Evolutionary conservation across 176 grass and related monocot genomes (phyloP), one percentile per base, ranked within the genome.

Genomic region (Ampelocalamus luodianensis): DNA sequence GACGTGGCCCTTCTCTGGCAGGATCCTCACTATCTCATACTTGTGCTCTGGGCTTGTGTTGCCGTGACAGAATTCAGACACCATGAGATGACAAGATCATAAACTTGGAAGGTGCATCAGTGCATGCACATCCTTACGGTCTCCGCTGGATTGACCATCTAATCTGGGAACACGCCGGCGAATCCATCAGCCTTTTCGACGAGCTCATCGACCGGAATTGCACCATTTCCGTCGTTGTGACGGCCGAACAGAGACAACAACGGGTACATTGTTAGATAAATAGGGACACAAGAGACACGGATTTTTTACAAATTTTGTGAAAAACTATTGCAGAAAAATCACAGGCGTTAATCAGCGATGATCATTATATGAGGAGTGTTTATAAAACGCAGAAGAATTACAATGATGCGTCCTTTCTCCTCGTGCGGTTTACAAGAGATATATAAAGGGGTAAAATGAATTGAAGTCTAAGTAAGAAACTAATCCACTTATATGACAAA

Each of bases 131-230:
- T 10, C 17, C 18, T 55, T 55, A 55, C 51, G 6, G 51, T 8
- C 45, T 48, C 15, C 5, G 49, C 5, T 51, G 15, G 17, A 51
- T 51, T 16, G 49, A 17, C 5, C 49, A 51, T 29, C 53, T 55
- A 55, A 55, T 18, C 53, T 22, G 94, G 94, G 69, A 97, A 97
- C 81, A 97, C 92, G 56, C 94, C 92, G 61, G 94, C 92, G 71
- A 97, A 97, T 23, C 94, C 94, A 38, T 97, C 90, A 6, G 94
- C 90, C 27, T 87, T 87, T 88, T 92, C 90, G n/a, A 94, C 88
- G 73, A 97, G 92, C 60, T 94, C 90, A 11, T 92, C 92, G 38
- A 92, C 86, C 46, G 92, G 88, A 45, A 89, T 53, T 23, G 76
- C 73, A 8, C 76, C 92, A 10, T 65, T 26, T 37, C 85, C 88